These are phyloP conservation scores for Cercophora newfieldiana DNA, from an alignment of 495 filamentous ascomycete genomes.

Conservation along the genomic window DNA sequence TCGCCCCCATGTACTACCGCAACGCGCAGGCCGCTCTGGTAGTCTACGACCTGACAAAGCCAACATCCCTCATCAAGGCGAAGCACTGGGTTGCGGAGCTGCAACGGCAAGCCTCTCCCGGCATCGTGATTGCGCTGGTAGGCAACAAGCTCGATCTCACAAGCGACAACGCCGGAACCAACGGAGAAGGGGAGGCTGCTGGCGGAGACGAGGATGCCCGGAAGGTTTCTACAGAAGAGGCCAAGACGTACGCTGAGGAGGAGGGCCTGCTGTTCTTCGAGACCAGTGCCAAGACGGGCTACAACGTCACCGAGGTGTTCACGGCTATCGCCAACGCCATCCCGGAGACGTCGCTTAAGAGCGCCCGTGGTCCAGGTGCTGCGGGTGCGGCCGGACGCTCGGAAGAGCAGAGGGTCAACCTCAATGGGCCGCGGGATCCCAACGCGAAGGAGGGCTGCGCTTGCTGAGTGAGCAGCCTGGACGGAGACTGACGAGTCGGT, in stretches of 20 bases:
- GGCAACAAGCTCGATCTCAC: slow-evolving; percentile 95
- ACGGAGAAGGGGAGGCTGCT: slow-evolving; percentile 42
- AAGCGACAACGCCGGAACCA: slow-evolving; percentile 51
- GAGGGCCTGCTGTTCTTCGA: slow-evolving; percentile 94
- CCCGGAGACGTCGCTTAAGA: slow-evolving; percentile 93
- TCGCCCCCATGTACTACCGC: slow-evolving; percentile 99
- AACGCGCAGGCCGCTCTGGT: slow-evolving; percentile 98
- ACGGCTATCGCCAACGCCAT: slow-evolving; percentile 98
- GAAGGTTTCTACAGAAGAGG: slow-evolving; percentile 83
- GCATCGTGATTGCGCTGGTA: slow-evolving; percentile 95
- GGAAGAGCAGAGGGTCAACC: slow-evolving; percentile 70
- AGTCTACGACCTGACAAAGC: slow-evolving; percentile 98
- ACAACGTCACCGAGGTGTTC: slow-evolving; percentile 93
- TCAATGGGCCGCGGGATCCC: slow-evolving; percentile 58
- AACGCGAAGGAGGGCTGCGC: slow-evolving; percentile 90
- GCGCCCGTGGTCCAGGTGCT: slow-evolving; percentile 65
- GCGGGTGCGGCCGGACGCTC: slow-evolving; percentile 54
- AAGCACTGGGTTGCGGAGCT: slow-evolving; percentile 99
- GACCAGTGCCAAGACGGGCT: slow-evolving; percentile 94
- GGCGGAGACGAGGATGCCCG: slow-evolving; percentile 73
- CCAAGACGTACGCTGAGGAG: slow-evolving; percentile 91
- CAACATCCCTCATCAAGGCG: slow-evolving; percentile 90
- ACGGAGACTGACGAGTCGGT: too few species aligned
- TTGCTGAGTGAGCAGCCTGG: slow-evolving; percentile 60
- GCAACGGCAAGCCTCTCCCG: slow-evolving; percentile 94